phyloP scores from a whole-genome alignment of 179 eudicot genomes.

The Beta lomatogona region DNA sequence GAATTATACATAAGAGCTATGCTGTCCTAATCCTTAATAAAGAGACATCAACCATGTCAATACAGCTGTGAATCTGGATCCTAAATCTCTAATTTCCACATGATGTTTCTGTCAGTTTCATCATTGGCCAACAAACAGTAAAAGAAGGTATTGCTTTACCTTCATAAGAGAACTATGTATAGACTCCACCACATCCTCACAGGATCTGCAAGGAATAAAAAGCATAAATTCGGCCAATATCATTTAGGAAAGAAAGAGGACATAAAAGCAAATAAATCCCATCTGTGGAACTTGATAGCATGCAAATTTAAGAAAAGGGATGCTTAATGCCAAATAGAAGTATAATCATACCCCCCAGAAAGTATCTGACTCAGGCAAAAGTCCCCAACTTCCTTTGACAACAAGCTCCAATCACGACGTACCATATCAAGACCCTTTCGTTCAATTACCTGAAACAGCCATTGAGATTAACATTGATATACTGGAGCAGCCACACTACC shows the following conservation, averaged over 20 bases:
- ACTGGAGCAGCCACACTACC: not conserved
- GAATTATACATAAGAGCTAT: not conserved
- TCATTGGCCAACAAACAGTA: slow-evolving; percentile 3
- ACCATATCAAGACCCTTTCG: slow-evolving; percentile 99
- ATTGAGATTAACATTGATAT: slow-evolving; percentile 6
- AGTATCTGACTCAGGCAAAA: slow-evolving; percentile 89
- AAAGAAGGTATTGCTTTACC: slow-evolving; percentile 39
- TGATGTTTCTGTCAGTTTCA: not conserved
- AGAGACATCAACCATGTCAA: not conserved
- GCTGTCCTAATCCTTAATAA: not conserved
- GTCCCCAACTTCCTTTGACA: slow-evolving; percentile 91
- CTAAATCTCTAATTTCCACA: not conserved
- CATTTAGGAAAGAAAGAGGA: not conserved
- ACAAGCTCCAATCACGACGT: slow-evolving; percentile 98
- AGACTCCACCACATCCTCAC: slow-evolving; percentile 95
- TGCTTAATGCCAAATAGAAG: slow-evolving; percentile 7
- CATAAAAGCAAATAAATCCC: not conserved
- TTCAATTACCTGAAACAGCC: slow-evolving; percentile 66
- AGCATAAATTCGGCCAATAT: slow-evolving; percentile 8
- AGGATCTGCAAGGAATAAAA: slow-evolving; percentile 57
- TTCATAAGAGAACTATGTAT: slow-evolving; percentile 78
- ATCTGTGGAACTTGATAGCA: not conserved
- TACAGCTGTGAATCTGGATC: not conserved
- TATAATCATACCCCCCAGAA: slow-evolving; percentile 71
- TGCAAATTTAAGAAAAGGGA: not conserved